Evolutionary conservation across 495 filamentous ascomycete genomes (phyloP).

Genomic region (Gamarada debralockiae): DNA sequence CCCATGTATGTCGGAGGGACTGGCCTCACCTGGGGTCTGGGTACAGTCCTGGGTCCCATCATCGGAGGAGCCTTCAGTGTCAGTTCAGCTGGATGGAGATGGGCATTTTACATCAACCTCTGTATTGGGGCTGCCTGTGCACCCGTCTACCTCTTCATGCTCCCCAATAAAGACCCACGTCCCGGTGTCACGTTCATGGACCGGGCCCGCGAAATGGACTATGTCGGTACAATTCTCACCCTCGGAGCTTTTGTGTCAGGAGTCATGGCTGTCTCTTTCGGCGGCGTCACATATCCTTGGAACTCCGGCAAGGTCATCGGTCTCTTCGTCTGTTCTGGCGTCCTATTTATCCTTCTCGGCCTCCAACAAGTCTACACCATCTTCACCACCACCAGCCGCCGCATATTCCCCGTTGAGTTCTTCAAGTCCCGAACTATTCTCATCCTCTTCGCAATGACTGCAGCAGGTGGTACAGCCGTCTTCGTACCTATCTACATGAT

Average conservation of each 20-base stretch:
- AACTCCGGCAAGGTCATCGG: constrained; percentile 47
- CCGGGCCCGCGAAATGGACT: constrained; percentile 39
- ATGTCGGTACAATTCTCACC: constrained; percentile 39
- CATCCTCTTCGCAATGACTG: constrained; percentile 39
- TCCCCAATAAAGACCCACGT: constrained; percentile 46
- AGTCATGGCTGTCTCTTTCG: constrained; percentile 52
- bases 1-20: constrained; percentile 42
- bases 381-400: constrained; percentile 40
- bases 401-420: constrained; percentile 54
- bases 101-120: constrained; percentile 75
- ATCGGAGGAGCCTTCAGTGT: constrained; percentile 61
- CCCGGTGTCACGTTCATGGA: constrained; percentile 30
- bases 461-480: constrained; percentile 30
- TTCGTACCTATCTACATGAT: constrained; percentile 43
- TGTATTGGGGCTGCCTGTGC: constrained; percentile 47
- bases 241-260: constrained; percentile 37
- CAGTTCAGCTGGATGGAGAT: constrained; percentile 50
- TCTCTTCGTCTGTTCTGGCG: constrained; percentile 45
- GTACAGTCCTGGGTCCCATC: constrained; percentile 53
- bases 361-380: constrained; percentile 49
- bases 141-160: constrained; percentile 53
- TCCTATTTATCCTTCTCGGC: constrained; percentile 44
- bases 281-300: constrained; percentile 52
- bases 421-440: constrained; percentile 38
- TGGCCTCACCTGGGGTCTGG: constrained; percentile 46